A percentile compares a stretch with the other conserved stretches of the same genome.
phyloP scores from a whole-genome alignment of 169 alveolate species.

The Babesia ovis region DNA sequence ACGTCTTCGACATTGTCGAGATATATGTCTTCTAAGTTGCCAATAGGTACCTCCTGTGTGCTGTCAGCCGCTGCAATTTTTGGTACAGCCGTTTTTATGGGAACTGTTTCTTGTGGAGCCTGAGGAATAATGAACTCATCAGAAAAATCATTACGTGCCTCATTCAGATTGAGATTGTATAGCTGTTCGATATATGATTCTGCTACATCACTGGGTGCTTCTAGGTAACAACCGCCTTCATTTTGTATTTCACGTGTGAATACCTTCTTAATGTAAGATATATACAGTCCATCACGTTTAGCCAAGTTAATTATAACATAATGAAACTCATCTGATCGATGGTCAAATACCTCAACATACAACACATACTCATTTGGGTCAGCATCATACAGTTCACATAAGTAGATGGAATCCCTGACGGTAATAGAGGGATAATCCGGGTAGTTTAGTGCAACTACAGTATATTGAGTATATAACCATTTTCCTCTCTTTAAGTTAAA shows the following conservation, averaged over 20 bases:
- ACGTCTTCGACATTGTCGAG: too few species aligned
- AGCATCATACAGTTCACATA: not conserved
- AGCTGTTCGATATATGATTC: not conserved
- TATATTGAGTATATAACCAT: constrained; percentile 2
- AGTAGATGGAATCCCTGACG: not conserved
- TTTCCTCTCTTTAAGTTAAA: not conserved
- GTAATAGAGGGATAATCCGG: not conserved
- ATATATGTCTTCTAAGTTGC: too few species aligned
- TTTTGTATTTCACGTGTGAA: not conserved
- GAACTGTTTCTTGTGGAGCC: too few species aligned
- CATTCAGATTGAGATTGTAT: not conserved
- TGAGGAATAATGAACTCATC: too few species aligned
- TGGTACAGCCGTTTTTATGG: too few species aligned
- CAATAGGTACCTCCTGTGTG: too few species aligned
- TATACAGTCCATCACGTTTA: too few species aligned
- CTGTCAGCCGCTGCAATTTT: too few species aligned
- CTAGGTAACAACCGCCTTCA: not conserved
- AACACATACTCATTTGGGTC: not conserved
- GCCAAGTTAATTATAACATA: not conserved
- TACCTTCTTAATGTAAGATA: not conserved
- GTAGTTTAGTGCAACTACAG: not conserved
- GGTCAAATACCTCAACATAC: not conserved
- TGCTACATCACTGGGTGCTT: not conserved
- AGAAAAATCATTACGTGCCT: too few species aligned
- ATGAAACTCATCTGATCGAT: not conserved